Evolutionary conservation across 31 red algal species (phyloP), one percentile per base, ranked within the genome.

Genomic region (Asparagopsis taxiformis): DNA sequence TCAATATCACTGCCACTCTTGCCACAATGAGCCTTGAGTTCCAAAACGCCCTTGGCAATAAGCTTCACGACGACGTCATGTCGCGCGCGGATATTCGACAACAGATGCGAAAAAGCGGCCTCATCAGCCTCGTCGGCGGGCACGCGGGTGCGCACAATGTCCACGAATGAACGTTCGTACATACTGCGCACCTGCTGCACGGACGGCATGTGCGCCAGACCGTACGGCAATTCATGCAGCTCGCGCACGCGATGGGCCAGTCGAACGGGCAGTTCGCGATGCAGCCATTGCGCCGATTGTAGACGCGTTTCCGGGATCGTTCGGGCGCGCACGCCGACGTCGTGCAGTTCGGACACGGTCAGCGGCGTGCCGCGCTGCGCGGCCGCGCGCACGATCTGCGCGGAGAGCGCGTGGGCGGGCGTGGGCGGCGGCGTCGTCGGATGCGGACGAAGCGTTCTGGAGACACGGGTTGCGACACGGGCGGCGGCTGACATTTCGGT

Each of bases 21-120:
- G 0, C 95, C 90, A 55, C 74, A 90, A 38, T 75, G 52, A 49
- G 68, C 69, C 73, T 93, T 98, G 23, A 98, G 72, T 44, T 98
- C 95, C 3, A 93, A 68, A 36, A 93, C 87, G 1, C 90, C 95
- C 64, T 88, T 75, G 9, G 95, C 95, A 32, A 98, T 98, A 31
- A 90, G 76, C 22, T 63, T 77, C 24, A 93, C 85, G 0, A 98
- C 95, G 51, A 90, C 82, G n/a, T 89, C 82, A 59, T 98, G 95
- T 9, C 85, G 55, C 35, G 68, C 55, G 38, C 84, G 44, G 23
- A 98, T 85, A 24, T 38, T 72, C 21, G 50, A 31, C 37, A 98
- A 59, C 59, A 93, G 74, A 11, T 90, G 78, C 38, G 91, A 85
- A 65, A 98, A 94, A 23, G 64, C 50, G 20, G 62, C 17, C 64